phyloP scores from a whole-genome alignment of 1,284 basidiomycete species.

The Neotropicomus parvogracilis region DNA sequence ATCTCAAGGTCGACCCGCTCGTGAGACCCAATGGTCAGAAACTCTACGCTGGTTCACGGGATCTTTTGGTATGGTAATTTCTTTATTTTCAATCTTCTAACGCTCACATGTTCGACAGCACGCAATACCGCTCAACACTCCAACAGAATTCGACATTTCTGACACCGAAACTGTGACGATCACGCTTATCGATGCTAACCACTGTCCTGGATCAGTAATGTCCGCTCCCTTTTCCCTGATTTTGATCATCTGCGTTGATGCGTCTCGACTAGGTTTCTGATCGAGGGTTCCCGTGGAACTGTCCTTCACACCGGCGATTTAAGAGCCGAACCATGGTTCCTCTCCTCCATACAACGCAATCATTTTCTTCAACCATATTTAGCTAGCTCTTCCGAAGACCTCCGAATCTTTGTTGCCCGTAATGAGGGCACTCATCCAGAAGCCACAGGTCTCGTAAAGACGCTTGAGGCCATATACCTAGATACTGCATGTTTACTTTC shows the following conservation, averaged over 20 bases:
- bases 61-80: slow-evolving; percentile 40
- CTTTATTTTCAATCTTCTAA: slow-evolving; percentile 18
- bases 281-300: slow-evolving; percentile 69
- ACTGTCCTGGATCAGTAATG: slow-evolving; percentile 93
- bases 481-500: slow-evolving; percentile 76
- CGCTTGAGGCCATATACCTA: slow-evolving; percentile 79
- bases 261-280: slow-evolving; percentile 68
- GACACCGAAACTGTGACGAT: slow-evolving; percentile 61
- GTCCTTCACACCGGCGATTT: slow-evolving; percentile 93
- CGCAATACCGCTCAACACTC: slow-evolving; percentile 55
- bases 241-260: neutral
- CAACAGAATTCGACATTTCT: slow-evolving; percentile 60
- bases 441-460: slow-evolving; percentile 32
- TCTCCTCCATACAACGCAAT: slow-evolving; percentile 64
- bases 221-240: slow-evolving; percentile 36
- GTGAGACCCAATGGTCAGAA: slow-evolving; percentile 44
- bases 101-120: slow-evolving; percentile 30
- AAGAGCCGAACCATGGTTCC: slow-evolving; percentile 78
- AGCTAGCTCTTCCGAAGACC: slow-evolving; percentile 29
- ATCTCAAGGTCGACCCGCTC: slow-evolving; percentile 58
- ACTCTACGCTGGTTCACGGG: slow-evolving; percentile 51
- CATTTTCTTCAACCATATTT: slow-evolving; percentile 72
- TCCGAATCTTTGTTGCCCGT: slow-evolving; percentile 28
- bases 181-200: slow-evolving; percentile 88
- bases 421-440: slow-evolving; percentile 22